Evolutionary conservation across 805 yeast species (phyloP).

Genomic region (Isabelozyma rhagii): DNA sequence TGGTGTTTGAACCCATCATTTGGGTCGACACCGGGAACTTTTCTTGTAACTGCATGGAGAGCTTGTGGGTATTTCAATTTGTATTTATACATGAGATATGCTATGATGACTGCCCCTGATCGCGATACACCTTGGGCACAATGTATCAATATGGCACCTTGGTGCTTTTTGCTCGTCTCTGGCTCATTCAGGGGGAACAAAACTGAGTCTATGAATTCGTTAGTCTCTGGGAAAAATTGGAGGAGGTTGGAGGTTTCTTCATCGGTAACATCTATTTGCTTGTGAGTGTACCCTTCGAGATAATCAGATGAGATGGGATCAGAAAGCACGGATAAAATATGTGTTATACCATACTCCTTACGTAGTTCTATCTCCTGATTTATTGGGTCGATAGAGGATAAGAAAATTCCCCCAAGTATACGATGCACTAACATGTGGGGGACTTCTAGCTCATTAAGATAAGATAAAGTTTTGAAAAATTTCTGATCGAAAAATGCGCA

Average conservation of each 20-base stretch:
- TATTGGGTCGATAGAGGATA: conserved; percentile 72
- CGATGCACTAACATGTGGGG: conserved; percentile 36
- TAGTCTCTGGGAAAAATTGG: conserved; percentile 56
- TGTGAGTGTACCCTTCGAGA: conserved; percentile 43
- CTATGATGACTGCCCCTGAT: conserved; percentile 44
- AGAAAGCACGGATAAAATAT: conserved; percentile 67
- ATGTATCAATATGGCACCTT: conserved; percentile 47
- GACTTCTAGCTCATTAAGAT: no score
- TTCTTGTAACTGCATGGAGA: conserved; percentile 69
- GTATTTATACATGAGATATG: conserved; percentile 51
- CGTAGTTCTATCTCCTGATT: conserved; percentile 48
- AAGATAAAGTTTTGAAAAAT: no score
- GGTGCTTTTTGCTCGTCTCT: conserved; percentile 20
- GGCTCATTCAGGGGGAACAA: conserved; percentile 30
- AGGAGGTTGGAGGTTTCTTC: conserved; percentile 64
- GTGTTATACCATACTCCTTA: conserved; percentile 55
- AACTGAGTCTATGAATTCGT: conserved; percentile 64
- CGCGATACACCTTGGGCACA: conserved; percentile 54
- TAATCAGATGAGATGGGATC: conserved; percentile 58
- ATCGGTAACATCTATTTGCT: conserved; percentile 73
- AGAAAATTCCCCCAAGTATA: conserved; percentile 74
- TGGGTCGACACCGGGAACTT: conserved; percentile 60
- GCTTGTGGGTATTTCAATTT: conserved; percentile 60
- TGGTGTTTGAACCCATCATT: conserved; percentile 75
- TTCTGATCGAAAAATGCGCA: no score